Percentiles rank a stretch among this genome's conserved stretches.
These are phyloP conservation scores for Penicillium nordicum DNA, from an alignment of 2,329 filamentous ascomycete genomes.

Conservation along the genomic window DNA sequence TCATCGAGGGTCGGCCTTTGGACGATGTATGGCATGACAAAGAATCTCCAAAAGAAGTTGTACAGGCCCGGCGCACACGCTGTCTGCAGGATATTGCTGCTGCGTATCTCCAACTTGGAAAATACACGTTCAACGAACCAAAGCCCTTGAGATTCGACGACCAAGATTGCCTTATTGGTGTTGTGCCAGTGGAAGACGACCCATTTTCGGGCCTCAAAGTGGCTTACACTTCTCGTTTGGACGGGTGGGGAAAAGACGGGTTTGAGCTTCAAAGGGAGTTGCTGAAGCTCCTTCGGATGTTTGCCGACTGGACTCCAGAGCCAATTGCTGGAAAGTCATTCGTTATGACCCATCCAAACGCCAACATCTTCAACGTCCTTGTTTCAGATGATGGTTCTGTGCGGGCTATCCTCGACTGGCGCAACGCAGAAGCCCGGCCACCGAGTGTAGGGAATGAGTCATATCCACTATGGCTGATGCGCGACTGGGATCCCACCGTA, in stretches of 20 bases:
- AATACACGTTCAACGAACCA: background rate
- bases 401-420: background rate
- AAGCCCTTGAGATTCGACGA: background rate
- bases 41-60: background rate
- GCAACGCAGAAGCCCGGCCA: background rate
- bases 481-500: background rate
- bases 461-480: background rate
- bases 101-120: background rate
- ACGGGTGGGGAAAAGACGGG: background rate
- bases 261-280: too few relatives aligned
- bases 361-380: background rate
- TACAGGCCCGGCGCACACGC: background rate
- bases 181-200: background rate
- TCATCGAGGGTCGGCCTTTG: slow-evolving; percentile 22
- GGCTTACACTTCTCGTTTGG: background rate
- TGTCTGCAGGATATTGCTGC: background rate
- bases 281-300: background rate
- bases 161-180: background rate
- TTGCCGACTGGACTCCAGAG: background rate
- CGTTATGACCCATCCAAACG: background rate
- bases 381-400: background rate
- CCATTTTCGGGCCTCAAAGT: background rate
- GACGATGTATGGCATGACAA: slow-evolving; percentile 27
- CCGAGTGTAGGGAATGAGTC: background rate
- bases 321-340: background rate